Percentiles rank a stretch among this genome's conserved stretches.
phyloP scores from a whole-genome alignment of 2,329 filamentous ascomycete species.

The Coleophoma cylindrospora region DNA sequence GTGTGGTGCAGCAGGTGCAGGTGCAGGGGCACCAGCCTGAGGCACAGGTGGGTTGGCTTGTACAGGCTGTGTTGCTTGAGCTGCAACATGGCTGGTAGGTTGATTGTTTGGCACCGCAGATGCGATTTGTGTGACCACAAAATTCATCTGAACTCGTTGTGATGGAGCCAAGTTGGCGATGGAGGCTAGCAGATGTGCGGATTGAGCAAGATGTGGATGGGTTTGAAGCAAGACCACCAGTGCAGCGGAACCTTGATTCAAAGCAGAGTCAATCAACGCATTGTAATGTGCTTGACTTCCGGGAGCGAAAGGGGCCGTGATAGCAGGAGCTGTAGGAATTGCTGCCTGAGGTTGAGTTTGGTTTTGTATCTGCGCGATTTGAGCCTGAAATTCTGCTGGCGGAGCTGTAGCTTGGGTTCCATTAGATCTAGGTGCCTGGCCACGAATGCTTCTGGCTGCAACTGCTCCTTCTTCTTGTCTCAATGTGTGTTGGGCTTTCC shows the following conservation, averaged over 20 bases:
- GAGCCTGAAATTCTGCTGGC: neutral
- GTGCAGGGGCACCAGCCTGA: neutral
- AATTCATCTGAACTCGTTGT: neutral
- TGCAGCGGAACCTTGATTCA: constrained; percentile 43
- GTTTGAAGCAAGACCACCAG: constrained; percentile 24
- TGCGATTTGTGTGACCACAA: neutral
- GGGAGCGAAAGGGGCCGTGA: constrained; percentile 24
- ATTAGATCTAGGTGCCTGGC: neutral
- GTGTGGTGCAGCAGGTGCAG: constrained; percentile 11
- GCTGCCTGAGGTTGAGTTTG: neutral
- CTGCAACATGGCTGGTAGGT: neutral
- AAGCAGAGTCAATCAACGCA: constrained; percentile 46
- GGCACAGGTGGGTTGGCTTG: constrained; percentile 3
- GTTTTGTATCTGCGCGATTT: neutral
- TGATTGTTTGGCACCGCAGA: neutral
- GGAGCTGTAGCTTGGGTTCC: neutral
- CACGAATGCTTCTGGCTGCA: constrained; percentile 17
- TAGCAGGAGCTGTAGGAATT: neutral
- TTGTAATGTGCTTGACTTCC: constrained; percentile 34
- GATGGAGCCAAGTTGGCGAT: neutral
- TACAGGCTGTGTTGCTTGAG: constrained; percentile 1
- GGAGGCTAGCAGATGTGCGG: neutral
- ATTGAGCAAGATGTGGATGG: constrained; percentile 13
- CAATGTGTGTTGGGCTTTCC: constrained; percentile 72
- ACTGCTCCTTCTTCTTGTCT: constrained; percentile 65